Percentiles rank a stretch among this genome's conserved stretches.
Conservation (phyloP, 169 alveolate species). For the Plasmodium adleri region DNA sequence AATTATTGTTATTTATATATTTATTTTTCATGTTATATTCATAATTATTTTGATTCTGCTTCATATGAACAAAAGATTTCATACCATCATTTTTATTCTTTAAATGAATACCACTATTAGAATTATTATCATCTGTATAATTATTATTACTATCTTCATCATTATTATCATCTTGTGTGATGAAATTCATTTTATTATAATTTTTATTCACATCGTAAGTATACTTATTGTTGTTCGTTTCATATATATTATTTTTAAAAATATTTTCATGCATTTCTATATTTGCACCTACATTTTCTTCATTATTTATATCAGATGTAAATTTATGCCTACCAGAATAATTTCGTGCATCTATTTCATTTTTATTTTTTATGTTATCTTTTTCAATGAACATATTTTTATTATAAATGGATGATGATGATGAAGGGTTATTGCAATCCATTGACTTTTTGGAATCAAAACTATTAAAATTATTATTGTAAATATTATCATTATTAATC, state of each 20-base stretch:
- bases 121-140: constrained; percentile 13
- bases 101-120: constrained; percentile 3
- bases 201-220: constrained; percentile 21
- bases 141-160: constrained; percentile 1
- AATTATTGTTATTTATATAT: constrained; percentile 6
- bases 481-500: constrained; percentile 52
- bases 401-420: constrained; percentile 14
- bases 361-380: constrained; percentile 44
- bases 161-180: constrained; percentile 10
- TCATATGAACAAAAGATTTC: constrained; percentile 26
- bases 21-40: constrained; percentile 21
- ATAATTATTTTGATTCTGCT: constrained; percentile 18
- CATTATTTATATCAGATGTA: constrained; percentile 2
- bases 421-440: constrained; percentile 27
- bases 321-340: background rate
- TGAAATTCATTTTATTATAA: constrained; percentile 14
- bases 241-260: constrained; percentile 20
- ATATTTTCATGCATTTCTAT: constrained; percentile 23
- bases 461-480: constrained; percentile 38
- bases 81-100: constrained; percentile 15
- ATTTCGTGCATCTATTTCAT: constrained; percentile 34
- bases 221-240: constrained; percentile 5
- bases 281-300: constrained; percentile 9
- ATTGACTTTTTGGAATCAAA: constrained; percentile 57
- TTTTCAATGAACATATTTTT: constrained; percentile 33